Evolutionary conservation across 495 filamentous ascomycete species (phyloP).

Genomic region (Penicillium ucsense): DNA sequence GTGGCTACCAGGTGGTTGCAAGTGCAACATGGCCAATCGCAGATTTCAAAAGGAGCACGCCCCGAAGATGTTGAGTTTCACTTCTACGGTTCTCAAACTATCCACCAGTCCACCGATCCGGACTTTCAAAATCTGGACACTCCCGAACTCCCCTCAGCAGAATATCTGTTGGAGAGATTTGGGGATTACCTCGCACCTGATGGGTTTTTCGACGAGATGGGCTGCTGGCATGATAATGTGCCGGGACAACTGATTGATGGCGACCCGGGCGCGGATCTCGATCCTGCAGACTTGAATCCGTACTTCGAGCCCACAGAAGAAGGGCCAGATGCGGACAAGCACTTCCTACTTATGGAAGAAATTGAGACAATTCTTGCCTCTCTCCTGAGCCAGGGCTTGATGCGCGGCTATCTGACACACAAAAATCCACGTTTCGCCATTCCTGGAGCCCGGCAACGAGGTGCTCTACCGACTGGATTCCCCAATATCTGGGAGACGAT

Average conservation of each 20-base stretch:
- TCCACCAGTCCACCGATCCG: conserved; percentile 20
- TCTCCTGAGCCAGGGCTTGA: conserved; percentile 70
- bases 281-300: conserved; percentile 33
- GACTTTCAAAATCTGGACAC: conserved; percentile 22
- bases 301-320: conserved; percentile 16
- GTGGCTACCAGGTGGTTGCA: conserved; percentile 32
- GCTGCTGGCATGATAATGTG: conserved; percentile 20
- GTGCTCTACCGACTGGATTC: conserved; percentile 52
- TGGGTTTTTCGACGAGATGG: conserved; percentile 27
- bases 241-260: conserved; percentile 24
- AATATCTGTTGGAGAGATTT: conserved; percentile 18
- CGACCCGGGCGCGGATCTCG: conserved; percentile 35
- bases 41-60: not conserved
- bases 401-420: conserved; percentile 80
- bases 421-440: conserved; percentile 68
- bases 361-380: conserved; percentile 72
- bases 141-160: not conserved
- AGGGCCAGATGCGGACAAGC: conserved; percentile 15
- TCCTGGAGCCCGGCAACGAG: conserved; percentile 59
- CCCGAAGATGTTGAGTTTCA: conserved; percentile 9
- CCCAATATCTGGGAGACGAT: conserved; percentile 52
- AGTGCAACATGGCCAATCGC: conserved; percentile 13
- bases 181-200: conserved; percentile 29
- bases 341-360: conserved; percentile 47
- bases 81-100: conserved; percentile 22